phyloP scores from a whole-genome alignment of 2,329 filamentous ascomycete genomes.

The Calcarisporium arbuscula region DNA sequence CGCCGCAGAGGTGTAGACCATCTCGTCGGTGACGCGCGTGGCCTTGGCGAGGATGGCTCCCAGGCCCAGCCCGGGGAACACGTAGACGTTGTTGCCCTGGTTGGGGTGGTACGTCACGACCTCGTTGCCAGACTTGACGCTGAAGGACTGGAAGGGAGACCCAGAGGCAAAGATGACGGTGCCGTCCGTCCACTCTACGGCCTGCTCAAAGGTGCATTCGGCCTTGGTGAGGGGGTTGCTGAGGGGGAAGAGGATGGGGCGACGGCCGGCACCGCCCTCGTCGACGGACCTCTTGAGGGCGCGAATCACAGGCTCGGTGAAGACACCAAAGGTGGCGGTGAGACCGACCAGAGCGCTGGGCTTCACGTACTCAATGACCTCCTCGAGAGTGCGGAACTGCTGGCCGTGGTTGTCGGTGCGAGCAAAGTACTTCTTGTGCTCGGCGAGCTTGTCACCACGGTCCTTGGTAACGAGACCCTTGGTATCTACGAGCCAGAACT shows the following conservation, averaged over 20 bases:
- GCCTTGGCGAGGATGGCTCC: constrained; percentile 89
- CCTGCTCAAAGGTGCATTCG: constrained; percentile 95
- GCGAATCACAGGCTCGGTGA: constrained; percentile 79
- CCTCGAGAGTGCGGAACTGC: constrained; percentile 73
- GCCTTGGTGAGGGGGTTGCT: constrained; percentile 96
- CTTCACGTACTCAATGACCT: constrained; percentile 91
- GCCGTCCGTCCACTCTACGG: constrained; percentile 84
- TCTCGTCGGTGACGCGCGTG: constrained; percentile 79
- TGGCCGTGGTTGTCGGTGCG: constrained; percentile 58
- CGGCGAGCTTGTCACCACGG: constrained; percentile 86
- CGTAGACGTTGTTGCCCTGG: constrained; percentile 83
- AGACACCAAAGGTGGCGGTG: constrained; percentile 89
- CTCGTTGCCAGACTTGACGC: constrained; percentile 51
- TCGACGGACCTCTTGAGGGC: constrained; percentile 60
- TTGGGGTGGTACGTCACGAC: constrained; percentile 67
- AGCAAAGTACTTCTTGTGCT: constrained; percentile 75
- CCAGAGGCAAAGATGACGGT: constrained; percentile 91
- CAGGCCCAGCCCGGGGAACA: constrained; percentile 93
- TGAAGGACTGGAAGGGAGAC: constrained; percentile 77
- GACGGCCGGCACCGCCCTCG: constrained; percentile 60
- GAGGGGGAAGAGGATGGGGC: constrained; percentile 90
- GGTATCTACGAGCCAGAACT: constrained; percentile 97
- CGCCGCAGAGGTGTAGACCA: constrained; percentile 92
- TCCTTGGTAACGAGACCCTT: constrained; percentile 91
- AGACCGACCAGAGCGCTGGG: constrained; percentile 92